Evolutionary conservation across 2,329 filamentous ascomycete genomes (phyloP).

Genomic region (Ophiostoma angusticollis): DNA sequence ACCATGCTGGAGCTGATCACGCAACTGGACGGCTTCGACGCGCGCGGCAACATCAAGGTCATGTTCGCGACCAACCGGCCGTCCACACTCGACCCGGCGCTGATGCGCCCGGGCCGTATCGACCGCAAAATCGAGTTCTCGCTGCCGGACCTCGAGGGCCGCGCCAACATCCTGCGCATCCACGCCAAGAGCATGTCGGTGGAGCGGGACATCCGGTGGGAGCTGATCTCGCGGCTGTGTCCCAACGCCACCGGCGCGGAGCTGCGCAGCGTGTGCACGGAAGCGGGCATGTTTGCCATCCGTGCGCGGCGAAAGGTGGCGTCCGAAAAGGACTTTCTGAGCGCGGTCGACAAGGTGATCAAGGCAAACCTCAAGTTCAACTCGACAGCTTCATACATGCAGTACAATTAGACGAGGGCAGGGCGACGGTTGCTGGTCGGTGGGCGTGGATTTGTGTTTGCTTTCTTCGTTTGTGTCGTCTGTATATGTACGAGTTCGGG

Average conservation of each 20-base stretch:
- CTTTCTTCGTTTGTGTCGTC: too few relatives aligned
- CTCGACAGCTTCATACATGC: constrained; percentile 94
- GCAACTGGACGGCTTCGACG: constrained; percentile 96
- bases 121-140: constrained; percentile 99
- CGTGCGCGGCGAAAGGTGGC: constrained; percentile 91
- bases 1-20: constrained; percentile 98
- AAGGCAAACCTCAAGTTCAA: constrained; percentile 99
- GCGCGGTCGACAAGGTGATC: constrained; percentile 98
- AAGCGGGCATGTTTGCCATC: constrained; percentile 98
- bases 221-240: constrained; percentile 91
- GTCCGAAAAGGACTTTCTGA: constrained; percentile 96
- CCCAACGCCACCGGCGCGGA: constrained; percentile 96
- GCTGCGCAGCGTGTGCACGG: constrained; percentile 88
- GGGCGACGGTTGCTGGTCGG: neutral
- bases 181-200: constrained; percentile 99
- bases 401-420: constrained; percentile 68
- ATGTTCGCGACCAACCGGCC: constrained; percentile 99
- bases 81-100: constrained; percentile 85
- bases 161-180: constrained; percentile 94
- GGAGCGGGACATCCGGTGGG: constrained; percentile 96
- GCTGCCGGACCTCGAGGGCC: constrained; percentile 88
- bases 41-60: constrained; percentile 97
- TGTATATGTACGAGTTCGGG: constrained; percentile 2
- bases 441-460: neutral
- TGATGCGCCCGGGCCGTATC: constrained; percentile 94